Base-by-base conservation (phyloP, 1,284 basidiomycete species). In the Cutaneotrichosporon curvatum region DNA sequence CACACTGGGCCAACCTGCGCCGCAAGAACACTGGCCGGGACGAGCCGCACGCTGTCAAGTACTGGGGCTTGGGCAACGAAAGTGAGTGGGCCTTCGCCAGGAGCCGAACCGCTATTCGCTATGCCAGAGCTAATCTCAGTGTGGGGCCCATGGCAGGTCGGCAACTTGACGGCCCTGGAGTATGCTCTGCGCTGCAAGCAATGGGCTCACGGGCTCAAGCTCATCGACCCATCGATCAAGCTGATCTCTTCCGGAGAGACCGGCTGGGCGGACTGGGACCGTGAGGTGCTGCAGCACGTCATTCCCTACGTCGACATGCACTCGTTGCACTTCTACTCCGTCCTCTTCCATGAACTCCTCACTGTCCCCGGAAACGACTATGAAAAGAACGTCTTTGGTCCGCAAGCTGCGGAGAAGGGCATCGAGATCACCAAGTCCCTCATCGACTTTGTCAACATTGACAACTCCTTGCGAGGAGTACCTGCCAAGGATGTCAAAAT, bases 111-210 rank as follows among this genome's bases (percentile, higher is more conserved):
- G n/a, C n/a, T n/a, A 62, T 62, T 57, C 43, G 41, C 49, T 47
- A 9, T 11, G 10, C 12, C 19, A 20, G 21, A n/a, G 23, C 38
- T 39, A 25, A 39, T 25, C 14, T 23, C 65, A 61, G 73, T 79
- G 40, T 79, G 76, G 72, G 80, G 80, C 14, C 75, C 78, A 4
- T 81, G 79, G 80, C 79, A 81, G 71, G 78, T 81, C 21, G 79
- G 80, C 21, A 78, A 81, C 55, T 75, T 79, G 68, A 73, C 75
- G 7, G 74, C 79, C 0, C 64, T 72, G 18, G 80, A 79, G 48
- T 81, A 81, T 57, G 76, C 78, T 6, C 75, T 75, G 49, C 77
- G 75, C 52, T 79, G 79, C 0, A 76, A 73, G 36, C 78, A 79
- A 55, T 82, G 80, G 80, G 79, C 80, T 1, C 80, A 81, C 59